Evolutionary conservation across 1,284 basidiomycete species (phyloP).

Genomic region (Termitomyces sp.): DNA sequence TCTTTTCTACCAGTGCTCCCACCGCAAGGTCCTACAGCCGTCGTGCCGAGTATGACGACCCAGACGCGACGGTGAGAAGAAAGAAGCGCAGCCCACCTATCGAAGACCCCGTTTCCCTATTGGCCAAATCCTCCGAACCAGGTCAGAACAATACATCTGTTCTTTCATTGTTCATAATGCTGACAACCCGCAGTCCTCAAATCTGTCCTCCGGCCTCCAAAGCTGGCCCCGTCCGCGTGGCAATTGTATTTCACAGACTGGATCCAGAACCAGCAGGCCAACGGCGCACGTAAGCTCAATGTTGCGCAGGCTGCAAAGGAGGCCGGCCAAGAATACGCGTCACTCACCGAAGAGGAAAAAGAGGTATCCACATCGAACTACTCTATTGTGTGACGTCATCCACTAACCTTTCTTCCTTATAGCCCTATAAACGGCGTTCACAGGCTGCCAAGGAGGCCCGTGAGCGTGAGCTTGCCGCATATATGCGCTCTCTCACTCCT

Average conservation of each 20-base stretch:
- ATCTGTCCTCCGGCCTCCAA: constrained; percentile 79
- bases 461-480: constrained; percentile 77
- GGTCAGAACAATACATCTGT: constrained; percentile 31
- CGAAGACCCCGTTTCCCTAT: constrained; percentile 36
- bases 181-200: constrained; percentile 46
- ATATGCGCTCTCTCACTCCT: constrained; percentile 87
- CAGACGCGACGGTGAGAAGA: constrained; percentile 64
- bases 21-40: constrained; percentile 57
- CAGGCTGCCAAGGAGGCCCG: constrained; percentile 79
- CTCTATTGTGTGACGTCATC: constrained; percentile 25
- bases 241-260: constrained; percentile 96
- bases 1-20: constrained; percentile 72
- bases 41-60: constrained; percentile 64
- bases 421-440: constrained; percentile 82
- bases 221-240: constrained; percentile 93
- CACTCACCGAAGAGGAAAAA: constrained; percentile 74
- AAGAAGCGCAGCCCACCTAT: constrained; percentile 48
- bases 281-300: constrained; percentile 79
- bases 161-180: constrained; percentile 19
- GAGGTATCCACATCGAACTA: constrained; percentile 46
- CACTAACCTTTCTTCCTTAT: constrained; percentile 24
- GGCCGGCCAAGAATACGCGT: constrained; percentile 87
- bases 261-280: constrained; percentile 85
- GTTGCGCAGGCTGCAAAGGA: constrained; percentile 96
- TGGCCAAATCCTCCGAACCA: constrained; percentile 28